These are phyloP conservation scores for Eucalyptus regnans DNA, from an alignment of 345 rosid species.

Conservation along the genomic window DNA sequence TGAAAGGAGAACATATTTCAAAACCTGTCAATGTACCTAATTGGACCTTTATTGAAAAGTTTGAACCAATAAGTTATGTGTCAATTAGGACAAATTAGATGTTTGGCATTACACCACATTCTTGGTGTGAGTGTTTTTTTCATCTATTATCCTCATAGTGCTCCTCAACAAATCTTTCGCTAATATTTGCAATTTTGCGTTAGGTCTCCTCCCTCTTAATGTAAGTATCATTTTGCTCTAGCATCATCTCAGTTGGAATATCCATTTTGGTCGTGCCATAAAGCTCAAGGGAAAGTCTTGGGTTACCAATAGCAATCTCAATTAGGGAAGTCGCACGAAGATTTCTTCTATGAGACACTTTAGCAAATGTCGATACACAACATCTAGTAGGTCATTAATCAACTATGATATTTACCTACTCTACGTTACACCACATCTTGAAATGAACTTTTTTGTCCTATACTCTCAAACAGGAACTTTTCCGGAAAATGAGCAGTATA, in stretches of 20 bases:
- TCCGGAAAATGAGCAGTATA: neutral
- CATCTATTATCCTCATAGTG: neutral
- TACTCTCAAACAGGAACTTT: neutral
- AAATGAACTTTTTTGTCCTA: neutral
- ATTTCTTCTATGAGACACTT: neutral
- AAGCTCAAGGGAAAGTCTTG: neutral
- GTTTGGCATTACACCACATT: neutral
- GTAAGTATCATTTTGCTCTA: neutral
- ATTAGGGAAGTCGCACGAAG: neutral
- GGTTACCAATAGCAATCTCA: neutral
- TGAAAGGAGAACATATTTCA: neutral
- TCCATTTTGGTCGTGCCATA: neutral
- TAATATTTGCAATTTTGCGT: neutral
- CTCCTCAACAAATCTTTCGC: neutral
- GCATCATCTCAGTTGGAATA: neutral
- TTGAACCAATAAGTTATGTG: neutral
- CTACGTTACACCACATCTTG: accelerated
- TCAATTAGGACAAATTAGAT: neutral
- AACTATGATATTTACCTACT: neutral
- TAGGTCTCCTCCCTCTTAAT: neutral
- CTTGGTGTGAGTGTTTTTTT: neutral
- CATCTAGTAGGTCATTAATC: neutral
- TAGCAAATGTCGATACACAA: neutral
- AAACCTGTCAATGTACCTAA: neutral
- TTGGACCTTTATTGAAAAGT: neutral